These are phyloP conservation scores for Niebla homalea DNA, from an alignment of 495 filamentous ascomycete species.

Conservation along the genomic window DNA sequence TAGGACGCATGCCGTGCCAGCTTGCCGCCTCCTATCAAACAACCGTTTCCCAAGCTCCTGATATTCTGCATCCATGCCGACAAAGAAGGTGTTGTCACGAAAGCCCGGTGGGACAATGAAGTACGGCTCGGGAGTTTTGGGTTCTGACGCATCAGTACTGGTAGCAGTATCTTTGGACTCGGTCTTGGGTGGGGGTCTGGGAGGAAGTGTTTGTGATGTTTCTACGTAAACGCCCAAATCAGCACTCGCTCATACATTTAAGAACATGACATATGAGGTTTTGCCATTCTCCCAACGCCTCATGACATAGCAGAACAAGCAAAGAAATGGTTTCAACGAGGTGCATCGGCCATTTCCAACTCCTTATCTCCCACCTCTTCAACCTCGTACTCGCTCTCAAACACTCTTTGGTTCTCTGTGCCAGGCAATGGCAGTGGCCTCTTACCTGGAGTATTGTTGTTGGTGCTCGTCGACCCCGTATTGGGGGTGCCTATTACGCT, in stretches of 20 bases:
- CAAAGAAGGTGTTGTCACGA: conserved; percentile 63
- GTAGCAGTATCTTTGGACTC: conserved; percentile 10
- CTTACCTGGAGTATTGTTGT: conserved; percentile 15
- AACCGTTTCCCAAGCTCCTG: conserved; percentile 54
- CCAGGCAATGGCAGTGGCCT: conserved; percentile 11
- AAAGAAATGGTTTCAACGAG: neutral
- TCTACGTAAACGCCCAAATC: conserved; percentile 18
- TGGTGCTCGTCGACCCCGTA: conserved; percentile 12
- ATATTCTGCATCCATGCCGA: conserved; percentile 60
- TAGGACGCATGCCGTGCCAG: conserved; percentile 54
- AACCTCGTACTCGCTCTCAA: conserved; percentile 17
- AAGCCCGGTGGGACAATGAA: conserved; percentile 67
- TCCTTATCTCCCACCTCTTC: conserved; percentile 20
- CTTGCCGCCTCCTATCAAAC: conserved; percentile 44
- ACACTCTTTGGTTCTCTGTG: conserved; percentile 5
- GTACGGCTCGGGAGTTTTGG: conserved; percentile 13
- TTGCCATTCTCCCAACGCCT: too few relatives aligned
- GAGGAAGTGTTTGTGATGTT: conserved; percentile 16
- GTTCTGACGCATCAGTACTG: conserved; percentile 3
- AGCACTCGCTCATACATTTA: conserved; percentile 7
- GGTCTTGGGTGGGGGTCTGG: conserved; percentile 5
- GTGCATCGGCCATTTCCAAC: conserved; percentile 16
- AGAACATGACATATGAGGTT: neutral
- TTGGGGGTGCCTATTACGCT: conserved; percentile 12
- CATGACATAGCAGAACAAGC: too few relatives aligned